A percentile compares a stretch with the other conserved stretches of the same genome.
Conservation (phyloP, 305 asterid species). For the Fraxinus velutina region DNA sequence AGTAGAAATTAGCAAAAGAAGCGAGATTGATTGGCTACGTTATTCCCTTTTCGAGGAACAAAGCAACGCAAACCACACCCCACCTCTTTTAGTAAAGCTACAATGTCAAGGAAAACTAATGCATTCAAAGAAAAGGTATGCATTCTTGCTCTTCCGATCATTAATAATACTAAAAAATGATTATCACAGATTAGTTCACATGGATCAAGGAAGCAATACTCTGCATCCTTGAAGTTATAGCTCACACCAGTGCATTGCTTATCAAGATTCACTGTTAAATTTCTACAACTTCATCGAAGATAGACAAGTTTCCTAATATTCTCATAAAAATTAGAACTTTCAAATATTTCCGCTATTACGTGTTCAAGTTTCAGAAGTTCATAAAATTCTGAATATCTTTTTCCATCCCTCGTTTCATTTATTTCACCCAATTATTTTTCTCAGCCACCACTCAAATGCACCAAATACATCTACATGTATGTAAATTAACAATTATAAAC, state of each 20-base stretch:
- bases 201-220: not conserved
- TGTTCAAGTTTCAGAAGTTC: not conserved
- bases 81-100: not conserved
- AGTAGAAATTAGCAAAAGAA: not conserved
- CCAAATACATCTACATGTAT: not conserved
- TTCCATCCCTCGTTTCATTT: not conserved
- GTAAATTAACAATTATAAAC: not conserved
- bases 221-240: not conserved
- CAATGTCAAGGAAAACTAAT: not conserved
- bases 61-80: not conserved
- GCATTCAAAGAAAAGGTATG: not conserved
- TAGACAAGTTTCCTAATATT: not conserved
- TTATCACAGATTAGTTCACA: not conserved
- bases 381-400: not conserved
- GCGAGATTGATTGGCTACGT: not conserved
- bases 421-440: not conserved
- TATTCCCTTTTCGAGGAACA: not conserved
- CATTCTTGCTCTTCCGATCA: not conserved
- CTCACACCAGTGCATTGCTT: not conserved
- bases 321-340: not conserved
- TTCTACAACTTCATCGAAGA: not conserved
- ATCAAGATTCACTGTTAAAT: not conserved
- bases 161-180: not conserved
- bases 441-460: constrained; percentile 16
- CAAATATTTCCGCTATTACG: not conserved